A percentile compares a stretch with the other conserved stretches of the same genome.
Evolutionary conservation across 345 rosid genomes (phyloP).

Genomic region (Salix purpurea): DNA sequence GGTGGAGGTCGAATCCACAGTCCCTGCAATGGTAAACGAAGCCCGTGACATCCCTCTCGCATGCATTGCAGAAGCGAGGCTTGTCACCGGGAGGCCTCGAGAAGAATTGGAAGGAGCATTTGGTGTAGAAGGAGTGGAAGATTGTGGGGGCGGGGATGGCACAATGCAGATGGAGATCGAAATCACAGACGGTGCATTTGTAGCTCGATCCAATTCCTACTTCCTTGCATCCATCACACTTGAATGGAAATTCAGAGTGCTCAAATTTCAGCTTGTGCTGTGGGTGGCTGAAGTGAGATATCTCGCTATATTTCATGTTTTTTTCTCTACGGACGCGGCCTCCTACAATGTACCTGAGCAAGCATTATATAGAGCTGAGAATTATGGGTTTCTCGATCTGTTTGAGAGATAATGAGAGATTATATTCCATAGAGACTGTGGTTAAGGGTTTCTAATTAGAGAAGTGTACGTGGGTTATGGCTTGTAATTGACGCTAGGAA

Average conservation of each 20-base stretch:
- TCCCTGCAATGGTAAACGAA: constrained; percentile 74
- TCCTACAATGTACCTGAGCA: not conserved
- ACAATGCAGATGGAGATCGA: constrained; percentile 83
- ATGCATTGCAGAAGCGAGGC: constrained; percentile 74
- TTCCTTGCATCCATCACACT: constrained; percentile 94
- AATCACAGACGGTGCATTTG: constrained; percentile 59
- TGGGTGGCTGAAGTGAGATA: constrained; percentile 74
- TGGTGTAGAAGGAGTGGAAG: constrained; percentile 77
- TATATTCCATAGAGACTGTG: not conserved
- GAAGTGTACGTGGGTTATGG: constrained; percentile 3
- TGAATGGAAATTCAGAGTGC: constrained; percentile 69
- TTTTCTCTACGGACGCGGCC: not conserved
- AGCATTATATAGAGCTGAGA: constrained; percentile 1
- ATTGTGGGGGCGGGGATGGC: constrained; percentile 49
- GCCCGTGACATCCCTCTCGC: constrained; percentile 66
- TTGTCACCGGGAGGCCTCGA: constrained; percentile 54
- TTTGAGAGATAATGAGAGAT: not conserved
- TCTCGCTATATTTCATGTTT: constrained; percentile 64
- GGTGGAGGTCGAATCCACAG: constrained; percentile 91
- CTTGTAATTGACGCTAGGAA: constrained; percentile 43
- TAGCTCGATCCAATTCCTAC: constrained; percentile 81
- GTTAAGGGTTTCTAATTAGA: constrained; percentile 6
- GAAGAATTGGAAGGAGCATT: constrained; percentile 75
- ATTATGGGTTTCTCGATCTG: not conserved
- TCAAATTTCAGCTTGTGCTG: constrained; percentile 62